Conservation (phyloP, 2,329 filamentous ascomycete species). For the Epichloe coenophiala region DNA sequence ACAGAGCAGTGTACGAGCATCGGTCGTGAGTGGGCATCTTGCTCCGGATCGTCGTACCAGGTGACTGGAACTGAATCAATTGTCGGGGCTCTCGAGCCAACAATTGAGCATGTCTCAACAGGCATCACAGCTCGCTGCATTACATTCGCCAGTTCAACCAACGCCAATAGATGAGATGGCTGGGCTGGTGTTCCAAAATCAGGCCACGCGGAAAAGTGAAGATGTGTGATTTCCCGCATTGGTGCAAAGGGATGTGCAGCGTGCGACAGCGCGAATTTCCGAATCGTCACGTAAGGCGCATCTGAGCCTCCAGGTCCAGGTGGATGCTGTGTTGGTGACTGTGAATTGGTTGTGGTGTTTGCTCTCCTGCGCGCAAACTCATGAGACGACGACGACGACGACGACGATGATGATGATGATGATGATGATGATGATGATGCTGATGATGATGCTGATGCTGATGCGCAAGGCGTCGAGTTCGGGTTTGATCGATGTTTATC, state of each 20-base stretch:
- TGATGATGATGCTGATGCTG: no score
- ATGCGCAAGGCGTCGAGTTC: slow-evolving; percentile 13
- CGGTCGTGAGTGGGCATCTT: slow-evolving; percentile 42
- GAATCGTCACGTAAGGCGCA: slow-evolving; percentile 63
- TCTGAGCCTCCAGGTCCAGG: slow-evolving; percentile 30
- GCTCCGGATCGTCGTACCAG: slow-evolving; percentile 48
- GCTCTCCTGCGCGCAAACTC: slow-evolving; percentile 37
- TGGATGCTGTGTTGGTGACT: slow-evolving; percentile 18
- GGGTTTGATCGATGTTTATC: slow-evolving; percentile 33
- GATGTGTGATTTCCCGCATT: slow-evolving; percentile 82
- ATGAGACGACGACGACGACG: no score
- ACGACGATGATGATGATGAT: no score
- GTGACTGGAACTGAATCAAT: slow-evolving; percentile 22
- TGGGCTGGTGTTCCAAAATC: slow-evolving; percentile 91
- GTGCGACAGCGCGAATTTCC: slow-evolving; percentile 77
- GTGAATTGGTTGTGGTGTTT: slow-evolving; percentile 36
- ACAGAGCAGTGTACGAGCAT: slow-evolving; percentile 92
- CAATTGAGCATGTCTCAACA: slow-evolving; percentile 28
- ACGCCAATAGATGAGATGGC: slow-evolving; percentile 68
- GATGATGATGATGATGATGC: slow-evolving; percentile 2
- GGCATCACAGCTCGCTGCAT: slow-evolving; percentile 49
- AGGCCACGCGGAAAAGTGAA: slow-evolving; percentile 94
- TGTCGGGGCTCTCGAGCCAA: slow-evolving; percentile 15
- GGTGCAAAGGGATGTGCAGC: slow-evolving; percentile 65
- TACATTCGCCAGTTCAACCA: slow-evolving; percentile 78